Evolutionary conservation across 805 yeast species (phyloP).

Genomic region (Ogataea glucozyma): DNA sequence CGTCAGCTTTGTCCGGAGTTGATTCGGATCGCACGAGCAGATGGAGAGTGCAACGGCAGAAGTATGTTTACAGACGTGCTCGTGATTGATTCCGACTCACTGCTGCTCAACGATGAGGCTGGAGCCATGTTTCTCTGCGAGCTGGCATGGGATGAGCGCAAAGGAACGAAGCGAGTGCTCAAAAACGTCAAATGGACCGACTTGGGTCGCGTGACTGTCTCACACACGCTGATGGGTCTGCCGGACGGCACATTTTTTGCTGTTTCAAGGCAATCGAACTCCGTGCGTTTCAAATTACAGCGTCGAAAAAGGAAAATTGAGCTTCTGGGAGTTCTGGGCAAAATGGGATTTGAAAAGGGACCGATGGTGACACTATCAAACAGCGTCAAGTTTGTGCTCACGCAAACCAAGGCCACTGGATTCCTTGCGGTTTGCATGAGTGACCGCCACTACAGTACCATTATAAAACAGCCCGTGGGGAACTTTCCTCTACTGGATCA

Average conservation of each 20-base stretch:
- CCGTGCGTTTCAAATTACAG: conserved; percentile 9
- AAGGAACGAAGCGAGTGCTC: background rate
- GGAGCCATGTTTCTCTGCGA: background rate
- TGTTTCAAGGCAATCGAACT: conserved; percentile 5
- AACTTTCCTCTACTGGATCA: background rate
- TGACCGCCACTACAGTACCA: conserved; percentile 6
- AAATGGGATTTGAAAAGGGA: background rate
- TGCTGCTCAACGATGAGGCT: conserved; percentile 5
- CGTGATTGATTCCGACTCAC: background rate
- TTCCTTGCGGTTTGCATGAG: conserved; percentile 3
- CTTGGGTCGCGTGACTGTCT: conserved; percentile 7
- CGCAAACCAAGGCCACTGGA: background rate
- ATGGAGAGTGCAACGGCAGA: background rate
- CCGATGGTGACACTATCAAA: background rate
- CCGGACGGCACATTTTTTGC: conserved; percentile 4
- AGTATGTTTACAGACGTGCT: background rate
- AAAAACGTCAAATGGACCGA: background rate
- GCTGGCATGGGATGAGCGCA: background rate
- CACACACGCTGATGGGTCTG: conserved; percentile 5
- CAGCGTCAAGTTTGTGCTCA: background rate
- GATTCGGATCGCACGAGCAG: too few species aligned
- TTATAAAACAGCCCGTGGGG: conserved; percentile 1
- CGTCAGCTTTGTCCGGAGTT: too few species aligned
- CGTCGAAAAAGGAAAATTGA: background rate
- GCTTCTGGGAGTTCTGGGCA: background rate